Conservation (phyloP, 768 basidiomycete genomes). For the Mrakia gelida region DNA sequence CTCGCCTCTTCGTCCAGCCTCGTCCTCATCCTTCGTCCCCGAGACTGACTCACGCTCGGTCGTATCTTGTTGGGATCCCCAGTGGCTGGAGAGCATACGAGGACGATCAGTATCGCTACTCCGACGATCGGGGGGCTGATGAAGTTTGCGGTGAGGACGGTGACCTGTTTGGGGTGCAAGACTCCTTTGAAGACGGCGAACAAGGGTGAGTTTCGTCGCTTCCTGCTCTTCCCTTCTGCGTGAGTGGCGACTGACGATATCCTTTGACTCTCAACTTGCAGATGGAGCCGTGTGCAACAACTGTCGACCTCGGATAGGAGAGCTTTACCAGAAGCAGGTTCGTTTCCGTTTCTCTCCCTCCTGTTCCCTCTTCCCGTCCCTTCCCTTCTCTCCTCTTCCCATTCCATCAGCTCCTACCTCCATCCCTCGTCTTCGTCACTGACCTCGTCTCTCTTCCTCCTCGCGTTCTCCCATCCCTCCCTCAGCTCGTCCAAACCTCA, state of each 20-base stretch:
- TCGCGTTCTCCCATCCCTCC: background rate
- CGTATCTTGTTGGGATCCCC: background rate
- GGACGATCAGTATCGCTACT: slow-evolving; percentile 92
- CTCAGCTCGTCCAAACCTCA: slow-evolving; percentile 56
- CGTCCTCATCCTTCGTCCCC: background rate
- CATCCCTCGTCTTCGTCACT: background rate
- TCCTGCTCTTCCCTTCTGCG: background rate
- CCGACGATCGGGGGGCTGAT: slow-evolving; percentile 94
- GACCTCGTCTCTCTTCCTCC: background rate
- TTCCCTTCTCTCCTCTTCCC: background rate
- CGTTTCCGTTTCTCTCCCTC: slow-evolving; percentile 29
- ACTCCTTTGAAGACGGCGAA: slow-evolving; percentile 66
- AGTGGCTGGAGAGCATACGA: slow-evolving; percentile 96
- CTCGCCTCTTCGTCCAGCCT: background rate
- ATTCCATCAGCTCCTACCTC: no score
- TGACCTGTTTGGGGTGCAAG: slow-evolving; percentile 93
- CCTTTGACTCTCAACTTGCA: slow-evolving; percentile 41
- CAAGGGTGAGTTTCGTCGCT: slow-evolving; percentile 60
- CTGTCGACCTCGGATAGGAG: slow-evolving; percentile 76
- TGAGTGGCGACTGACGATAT: background rate
- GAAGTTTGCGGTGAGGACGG: slow-evolving; percentile 96
- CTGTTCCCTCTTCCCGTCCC: background rate
- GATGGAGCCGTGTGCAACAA: slow-evolving; percentile 93
- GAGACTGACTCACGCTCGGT: background rate
- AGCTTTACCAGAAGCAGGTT: slow-evolving; percentile 89